These are phyloP conservation scores for Dendrobium huoshanense DNA, from an alignment of 106 monocot species.

Conservation along the genomic window DNA sequence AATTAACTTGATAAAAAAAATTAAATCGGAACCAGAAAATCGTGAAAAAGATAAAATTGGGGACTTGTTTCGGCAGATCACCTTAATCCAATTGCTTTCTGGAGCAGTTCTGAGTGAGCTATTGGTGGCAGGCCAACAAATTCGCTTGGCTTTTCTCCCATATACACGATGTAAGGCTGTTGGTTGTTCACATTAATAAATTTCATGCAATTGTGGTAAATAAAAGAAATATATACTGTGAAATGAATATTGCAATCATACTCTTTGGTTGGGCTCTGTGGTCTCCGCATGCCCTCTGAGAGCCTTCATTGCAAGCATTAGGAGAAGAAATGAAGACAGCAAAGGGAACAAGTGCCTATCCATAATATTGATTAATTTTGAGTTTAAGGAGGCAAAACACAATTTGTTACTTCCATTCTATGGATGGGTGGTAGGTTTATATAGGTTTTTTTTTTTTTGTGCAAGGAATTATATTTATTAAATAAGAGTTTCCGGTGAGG, in stretches of 20 bases:
- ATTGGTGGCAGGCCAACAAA: not conserved
- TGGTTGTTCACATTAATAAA: not conserved
- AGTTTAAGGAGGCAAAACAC: too few relatives aligned
- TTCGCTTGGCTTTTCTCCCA: not conserved
- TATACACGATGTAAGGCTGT: constrained; percentile 4
- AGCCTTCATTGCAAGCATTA: too few relatives aligned
- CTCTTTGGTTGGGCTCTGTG: not conserved
- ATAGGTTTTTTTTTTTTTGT: too few relatives aligned
- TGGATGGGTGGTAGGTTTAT: too few relatives aligned
- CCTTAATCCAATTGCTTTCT: not conserved
- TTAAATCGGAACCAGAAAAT: not conserved
- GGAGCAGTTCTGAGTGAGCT: not conserved
- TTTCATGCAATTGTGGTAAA: not conserved
- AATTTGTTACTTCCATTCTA: too few relatives aligned
- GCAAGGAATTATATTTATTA: too few relatives aligned
- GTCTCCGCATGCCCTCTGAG: not conserved
- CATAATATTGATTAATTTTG: too few relatives aligned
- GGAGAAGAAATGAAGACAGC: too few relatives aligned
- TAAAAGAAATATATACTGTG: not conserved
- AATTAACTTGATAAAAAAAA: too few relatives aligned
- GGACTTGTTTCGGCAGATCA: not conserved
- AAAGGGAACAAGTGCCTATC: not conserved
- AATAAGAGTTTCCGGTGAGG: too few relatives aligned
- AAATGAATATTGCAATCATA: not conserved
- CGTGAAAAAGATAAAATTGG: not conserved